Percentiles rank a stretch among this genome's conserved stretches.
phyloP scores from a whole-genome alignment of 805 yeast genomes.

The Spathaspora girioi region DNA sequence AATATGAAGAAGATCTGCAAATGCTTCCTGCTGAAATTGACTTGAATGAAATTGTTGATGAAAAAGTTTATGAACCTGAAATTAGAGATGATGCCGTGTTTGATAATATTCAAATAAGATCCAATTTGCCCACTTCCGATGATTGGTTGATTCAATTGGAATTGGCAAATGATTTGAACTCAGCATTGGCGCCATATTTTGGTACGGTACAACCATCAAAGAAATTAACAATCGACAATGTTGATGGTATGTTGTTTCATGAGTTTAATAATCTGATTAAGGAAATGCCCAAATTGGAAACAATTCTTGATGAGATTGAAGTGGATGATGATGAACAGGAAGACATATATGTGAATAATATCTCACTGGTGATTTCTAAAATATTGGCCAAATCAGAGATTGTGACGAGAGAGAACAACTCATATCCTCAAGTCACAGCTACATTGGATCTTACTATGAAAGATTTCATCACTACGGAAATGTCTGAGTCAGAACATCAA shows the following conservation, averaged over 20 bases:
- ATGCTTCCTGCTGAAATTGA: conserved; percentile 28
- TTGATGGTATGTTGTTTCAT: conserved; percentile 48
- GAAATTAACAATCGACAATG: conserved; percentile 28
- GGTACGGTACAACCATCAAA: conserved; percentile 9
- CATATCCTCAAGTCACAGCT: conserved; percentile 20
- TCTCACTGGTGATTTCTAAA: conserved; percentile 13
- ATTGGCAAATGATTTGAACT: conserved; percentile 43
- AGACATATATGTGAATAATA: conserved; percentile 8
- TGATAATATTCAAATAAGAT: conserved; percentile 35
- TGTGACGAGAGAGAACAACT: conserved; percentile 18
- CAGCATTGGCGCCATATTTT: conserved; percentile 34
- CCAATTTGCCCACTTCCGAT: conserved; percentile 46
- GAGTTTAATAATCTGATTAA: conserved; percentile 30
- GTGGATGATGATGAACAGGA: conserved; percentile 7
- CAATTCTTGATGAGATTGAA: conserved; percentile 2
- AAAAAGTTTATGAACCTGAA: conserved; percentile 72
- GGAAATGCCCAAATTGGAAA: conserved; percentile 2
- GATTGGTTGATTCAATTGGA: conserved; percentile 67
- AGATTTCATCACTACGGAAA: conserved; percentile 11
- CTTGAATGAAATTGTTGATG: conserved; percentile 45
- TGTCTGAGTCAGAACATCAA: conserved; percentile 20
- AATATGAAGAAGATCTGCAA: conserved; percentile 15
- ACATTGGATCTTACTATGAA: conserved; percentile 14
- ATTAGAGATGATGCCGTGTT: conserved; percentile 33
- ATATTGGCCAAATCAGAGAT: conserved; percentile 22